phyloP scores from a whole-genome alignment of 805 yeast species.

The Ogataea polymorpha region DNA sequence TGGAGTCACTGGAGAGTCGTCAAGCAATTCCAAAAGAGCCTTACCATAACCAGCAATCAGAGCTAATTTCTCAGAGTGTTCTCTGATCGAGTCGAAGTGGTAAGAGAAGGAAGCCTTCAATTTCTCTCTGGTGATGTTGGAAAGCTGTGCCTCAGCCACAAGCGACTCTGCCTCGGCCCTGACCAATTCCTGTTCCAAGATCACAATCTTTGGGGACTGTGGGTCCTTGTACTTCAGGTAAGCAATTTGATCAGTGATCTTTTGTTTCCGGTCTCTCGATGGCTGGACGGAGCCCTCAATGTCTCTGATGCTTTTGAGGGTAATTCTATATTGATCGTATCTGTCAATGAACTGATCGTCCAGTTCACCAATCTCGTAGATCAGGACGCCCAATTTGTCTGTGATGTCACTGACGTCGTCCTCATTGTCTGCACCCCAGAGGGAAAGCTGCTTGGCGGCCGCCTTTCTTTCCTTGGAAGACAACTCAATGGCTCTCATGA shows the following conservation, averaged over 20 bases:
- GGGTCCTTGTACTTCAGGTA: constrained; percentile 83
- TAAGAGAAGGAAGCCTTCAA: constrained; percentile 80
- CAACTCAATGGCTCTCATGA: constrained; percentile 73
- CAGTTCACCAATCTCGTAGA: constrained; percentile 79
- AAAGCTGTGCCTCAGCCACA: constrained; percentile 89
- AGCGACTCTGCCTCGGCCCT: constrained; percentile 90
- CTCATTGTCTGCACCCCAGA: constrained; percentile 87
- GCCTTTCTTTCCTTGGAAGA: constrained; percentile 76
- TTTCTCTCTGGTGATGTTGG: constrained; percentile 84
- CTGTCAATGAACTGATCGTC: constrained; percentile 86
- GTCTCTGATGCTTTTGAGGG: constrained; percentile 76
- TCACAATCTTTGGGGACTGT: constrained; percentile 73
- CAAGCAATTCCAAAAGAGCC: constrained; percentile 77
- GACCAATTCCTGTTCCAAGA: constrained; percentile 84
- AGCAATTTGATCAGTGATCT: constrained; percentile 82
- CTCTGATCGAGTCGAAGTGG: constrained; percentile 82
- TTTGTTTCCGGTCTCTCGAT: constrained; percentile 80
- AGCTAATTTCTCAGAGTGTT: constrained; percentile 81
- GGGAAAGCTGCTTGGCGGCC: constrained; percentile 75
- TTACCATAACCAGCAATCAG: constrained; percentile 88
- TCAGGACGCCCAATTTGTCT: constrained; percentile 79
- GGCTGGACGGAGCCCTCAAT: constrained; percentile 88
- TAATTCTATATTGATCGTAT: constrained; percentile 82
- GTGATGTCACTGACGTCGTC: constrained; percentile 85
- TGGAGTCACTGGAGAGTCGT: constrained; percentile 83